These are phyloP conservation scores for Chaetomium cochliodes DNA, from an alignment of 495 filamentous ascomycete genomes.

Conservation along the genomic window DNA sequence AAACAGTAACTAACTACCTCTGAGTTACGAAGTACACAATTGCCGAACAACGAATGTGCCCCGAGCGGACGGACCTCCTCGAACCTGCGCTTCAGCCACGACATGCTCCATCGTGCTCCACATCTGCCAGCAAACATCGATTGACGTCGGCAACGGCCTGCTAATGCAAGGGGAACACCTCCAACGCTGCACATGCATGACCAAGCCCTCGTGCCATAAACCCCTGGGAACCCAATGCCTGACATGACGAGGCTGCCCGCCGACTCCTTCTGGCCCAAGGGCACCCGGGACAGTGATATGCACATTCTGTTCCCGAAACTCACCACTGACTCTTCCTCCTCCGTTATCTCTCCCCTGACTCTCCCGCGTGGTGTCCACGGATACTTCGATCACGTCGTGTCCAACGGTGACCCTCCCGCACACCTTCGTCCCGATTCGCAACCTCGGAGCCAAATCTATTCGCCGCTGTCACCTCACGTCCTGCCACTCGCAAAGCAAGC, in stretches of 20 bases:
- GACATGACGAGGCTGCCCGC: slow-evolving; percentile 36
- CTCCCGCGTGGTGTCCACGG: slow-evolving; percentile 38
- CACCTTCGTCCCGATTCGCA: slow-evolving; percentile 12
- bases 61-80: not conserved
- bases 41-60: not conserved
- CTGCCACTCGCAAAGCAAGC: slow-evolving; percentile 20
- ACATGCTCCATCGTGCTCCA: not conserved
- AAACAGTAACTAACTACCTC: too few species aligned
- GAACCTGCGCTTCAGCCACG: not conserved
- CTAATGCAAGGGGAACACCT: not conserved
- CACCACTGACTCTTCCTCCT: slow-evolving; percentile 34
- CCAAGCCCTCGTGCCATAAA: not conserved
- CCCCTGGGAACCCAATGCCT: slow-evolving; percentile 17
- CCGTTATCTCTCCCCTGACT: slow-evolving; percentile 44
- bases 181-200: not conserved
- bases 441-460: slow-evolving; percentile 25
- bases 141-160: not conserved
- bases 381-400: slow-evolving; percentile 36
- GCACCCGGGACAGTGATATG: slow-evolving; percentile 29
- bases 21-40: not conserved
- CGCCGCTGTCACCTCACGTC: slow-evolving; percentile 32
- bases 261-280: slow-evolving; percentile 37
- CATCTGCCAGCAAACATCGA: not conserved
- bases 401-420: slow-evolving; percentile 7
- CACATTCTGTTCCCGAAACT: slow-evolving; percentile 30